A percentile compares a stretch with the other conserved stretches of the same genome.
These are phyloP conservation scores for Volvariella surrecta DNA, from an alignment of 1,284 basidiomycete species.

Conservation along the genomic window DNA sequence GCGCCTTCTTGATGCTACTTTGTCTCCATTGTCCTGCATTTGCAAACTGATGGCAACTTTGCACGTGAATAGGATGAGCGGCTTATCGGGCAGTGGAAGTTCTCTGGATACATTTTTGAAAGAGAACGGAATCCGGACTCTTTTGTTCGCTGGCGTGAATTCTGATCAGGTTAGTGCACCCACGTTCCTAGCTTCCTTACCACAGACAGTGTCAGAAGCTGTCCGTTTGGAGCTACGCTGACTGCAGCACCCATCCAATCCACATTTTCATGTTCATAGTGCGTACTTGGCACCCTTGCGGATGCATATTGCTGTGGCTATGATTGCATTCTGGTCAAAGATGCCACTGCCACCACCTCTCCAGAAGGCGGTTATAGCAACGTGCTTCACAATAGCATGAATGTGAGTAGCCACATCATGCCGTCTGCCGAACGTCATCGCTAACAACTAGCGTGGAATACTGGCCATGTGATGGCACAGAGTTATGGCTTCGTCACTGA, in stretches of 20 bases:
- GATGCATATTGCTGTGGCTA: conserved; percentile 61
- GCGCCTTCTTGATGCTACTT: not conserved
- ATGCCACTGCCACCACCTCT: conserved; percentile 54
- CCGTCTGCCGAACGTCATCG: too few species aligned
- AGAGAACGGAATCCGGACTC: conserved; percentile 52
- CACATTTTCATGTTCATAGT: conserved; percentile 25
- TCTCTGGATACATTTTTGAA: conserved; percentile 52
- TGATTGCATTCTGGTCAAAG: conserved; percentile 48
- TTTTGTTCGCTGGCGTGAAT: conserved; percentile 61
- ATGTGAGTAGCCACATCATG: conserved; percentile 27
- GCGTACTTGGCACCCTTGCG: conserved; percentile 55
- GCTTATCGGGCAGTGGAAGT: conserved; percentile 54
- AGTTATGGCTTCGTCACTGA: conserved; percentile 56
- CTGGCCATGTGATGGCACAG: conserved; percentile 19
- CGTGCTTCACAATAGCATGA: conserved; percentile 45
- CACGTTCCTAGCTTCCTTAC: too few species aligned
- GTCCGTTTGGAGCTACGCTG: too few species aligned
- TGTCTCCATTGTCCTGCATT: not conserved
- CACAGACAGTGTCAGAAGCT: too few species aligned
- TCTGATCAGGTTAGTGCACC: conserved; percentile 44
- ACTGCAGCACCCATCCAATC: conserved; percentile 1
- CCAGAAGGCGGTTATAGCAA: conserved; percentile 52
- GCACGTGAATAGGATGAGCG: conserved; percentile 45
- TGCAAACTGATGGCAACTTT: not conserved
- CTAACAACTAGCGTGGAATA: not conserved